Base-by-base conservation (phyloP, 164 flowering plant species). In the Malania oleifera region DNA sequence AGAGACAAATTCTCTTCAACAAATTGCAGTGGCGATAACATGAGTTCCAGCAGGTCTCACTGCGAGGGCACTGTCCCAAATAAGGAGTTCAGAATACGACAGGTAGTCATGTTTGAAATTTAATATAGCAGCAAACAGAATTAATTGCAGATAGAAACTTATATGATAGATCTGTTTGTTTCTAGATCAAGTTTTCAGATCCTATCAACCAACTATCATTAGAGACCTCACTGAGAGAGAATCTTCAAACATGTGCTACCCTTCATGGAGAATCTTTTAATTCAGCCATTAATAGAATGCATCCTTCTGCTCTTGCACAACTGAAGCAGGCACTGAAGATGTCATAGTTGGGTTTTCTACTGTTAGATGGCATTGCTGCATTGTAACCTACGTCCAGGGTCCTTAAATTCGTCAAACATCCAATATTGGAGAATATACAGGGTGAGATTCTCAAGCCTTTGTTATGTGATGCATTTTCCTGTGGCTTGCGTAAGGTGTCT, bases 261-360 rank as follows among this genome's bases (percentile, higher is more conserved):
- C 80, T 93, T 72, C 96, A 93, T 76, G 97, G 99, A 22, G 95
- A 90, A 34, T 62, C 96, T 47, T 95, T 95, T 54, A 81, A 86
- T 76, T 57, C 77, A 15, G 89, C 89, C 48, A 81, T 95, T 19
- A 59, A 83, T 53, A 77, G 80, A 71, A 85, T 93, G 81, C 86
- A 93, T 76, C 93, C 96, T n/a, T 22, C 89, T 7, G 82, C 83
- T 45, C 64, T 88, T 35, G 77, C 84, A 40, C 99, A 95, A 73
- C 55, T 87, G 63, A 85, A 88, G 63, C 80, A 83, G 49, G 99
- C 96, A 40, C 66, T 93, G 65, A 82, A 93, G 67, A 79, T 86
- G 85, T 67, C 80, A 24, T 85, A 80, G 57, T 11, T 24, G 19
- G 31, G 20, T 17, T 23, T 47, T 38, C 7, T 26, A 13, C 15